Evolutionary conservation across 345 rosid genomes (phyloP), one percentile per base, ranked within the genome.

Genomic region (Citrus inodora): DNA sequence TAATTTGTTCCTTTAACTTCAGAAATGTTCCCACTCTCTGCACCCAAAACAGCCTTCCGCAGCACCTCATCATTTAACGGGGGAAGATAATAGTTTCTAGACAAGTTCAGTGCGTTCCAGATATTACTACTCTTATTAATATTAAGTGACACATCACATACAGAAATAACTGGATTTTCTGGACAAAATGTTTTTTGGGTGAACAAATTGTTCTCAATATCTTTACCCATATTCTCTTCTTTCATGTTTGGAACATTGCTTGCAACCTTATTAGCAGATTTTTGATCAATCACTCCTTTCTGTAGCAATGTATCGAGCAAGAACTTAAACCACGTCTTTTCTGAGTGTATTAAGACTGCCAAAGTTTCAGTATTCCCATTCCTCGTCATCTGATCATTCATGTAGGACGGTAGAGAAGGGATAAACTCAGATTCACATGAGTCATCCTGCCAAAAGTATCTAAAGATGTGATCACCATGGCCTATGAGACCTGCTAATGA

Each of bases 401-500:
- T 77, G 78, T 73, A 71, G 62, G 85, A 79, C 58, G 56, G 86
- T 75, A 81, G 80, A 67, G 78, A 65, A 74, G 90, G 85, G 59
- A 66, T 40, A 76, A 84, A 80, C 82, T 86, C 81, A 73, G 82
- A 80, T 70, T 86, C 82, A 76, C 62, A 76, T 19, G 48, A 70
- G 75, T 86, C 89, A 80, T 75, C 86, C 84, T 82, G 85, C 83
- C 88, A 83, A 51, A 91, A 76, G 83, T 86, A 86, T 86, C 87
- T 83, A 71, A 84, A 88, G 61, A 90, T 83, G 73, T 88, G 98
- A 83, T 90, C 93, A 80, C 92, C 92, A 78, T 90, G 86, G 86
- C 92, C 92, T 77, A 92, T 82, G 83, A 96, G 92, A 82, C 92
- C 95, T 42, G 92, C 90, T 62, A 94, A 89, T 77, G 98, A 89